phyloP scores from a whole-genome alignment of 208 protist genomes.

The Tritrichomonas musculus region DNA sequence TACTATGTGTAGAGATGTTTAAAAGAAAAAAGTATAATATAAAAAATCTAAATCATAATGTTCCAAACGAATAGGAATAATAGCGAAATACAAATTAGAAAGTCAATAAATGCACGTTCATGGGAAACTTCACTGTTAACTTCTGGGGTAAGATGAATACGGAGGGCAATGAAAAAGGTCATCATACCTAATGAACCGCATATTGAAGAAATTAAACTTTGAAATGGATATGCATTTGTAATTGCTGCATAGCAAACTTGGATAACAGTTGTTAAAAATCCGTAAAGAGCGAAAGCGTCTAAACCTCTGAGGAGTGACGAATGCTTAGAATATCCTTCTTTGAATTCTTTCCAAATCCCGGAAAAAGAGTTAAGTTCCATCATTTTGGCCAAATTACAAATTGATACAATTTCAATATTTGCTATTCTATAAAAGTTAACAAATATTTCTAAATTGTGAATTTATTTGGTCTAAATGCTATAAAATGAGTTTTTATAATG shows the following conservation, averaged over 20 bases:
- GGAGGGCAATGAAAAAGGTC: not conserved
- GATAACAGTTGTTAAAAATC: not conserved
- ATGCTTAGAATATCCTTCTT: not conserved
- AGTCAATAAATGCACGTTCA: slow-evolving; percentile 8
- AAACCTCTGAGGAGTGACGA: not conserved
- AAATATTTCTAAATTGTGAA: no score
- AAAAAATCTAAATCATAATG: not conserved
- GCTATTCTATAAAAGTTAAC: no score
- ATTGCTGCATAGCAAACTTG: not conserved
- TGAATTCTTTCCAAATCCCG: not conserved
- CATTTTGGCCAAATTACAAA: no score
- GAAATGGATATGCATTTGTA: not conserved
- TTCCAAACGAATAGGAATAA: slow-evolving; percentile 25
- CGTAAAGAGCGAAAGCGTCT: not conserved
- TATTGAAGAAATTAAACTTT: not conserved
- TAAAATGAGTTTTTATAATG: no score
- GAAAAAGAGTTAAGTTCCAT: slow-evolving; percentile 11
- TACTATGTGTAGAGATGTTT: no score
- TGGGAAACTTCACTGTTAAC: not conserved
- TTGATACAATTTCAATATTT: no score
- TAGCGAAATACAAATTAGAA: not conserved
- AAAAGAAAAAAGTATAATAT: not conserved
- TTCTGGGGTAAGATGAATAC: slow-evolving; percentile 18
- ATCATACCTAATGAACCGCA: not conserved
- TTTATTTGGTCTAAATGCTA: no score